Evolutionary conservation across 2,329 filamentous ascomycete species (phyloP), one percentile per base, ranked within the genome.

Genomic region (Corynespora cassiicola): DNA sequence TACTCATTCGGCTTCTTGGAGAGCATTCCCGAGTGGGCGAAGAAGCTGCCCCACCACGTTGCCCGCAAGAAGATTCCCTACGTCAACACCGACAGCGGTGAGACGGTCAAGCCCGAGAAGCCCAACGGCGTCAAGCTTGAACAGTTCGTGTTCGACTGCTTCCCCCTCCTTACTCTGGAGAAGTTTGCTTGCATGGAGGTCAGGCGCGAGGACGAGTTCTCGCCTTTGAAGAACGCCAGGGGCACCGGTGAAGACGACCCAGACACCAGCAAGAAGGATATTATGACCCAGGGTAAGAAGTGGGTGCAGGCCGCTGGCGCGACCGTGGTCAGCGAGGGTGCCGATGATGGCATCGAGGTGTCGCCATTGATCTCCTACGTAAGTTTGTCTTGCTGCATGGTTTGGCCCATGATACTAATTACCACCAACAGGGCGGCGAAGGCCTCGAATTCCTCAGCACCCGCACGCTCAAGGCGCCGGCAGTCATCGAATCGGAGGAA

Each of bases 81-180:
- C 66, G 80, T 89, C 52, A 84, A 96, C 66, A 79, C 85, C 10
- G 77, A 86, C 65, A 86, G 80, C 20, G 91, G 90, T 49, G 85
- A 89, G 68, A 82, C 82, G 1, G 77, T 96, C 70, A 96, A 96
- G 80, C 90, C 92, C 3, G 85, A 90, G 69, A 94, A 90, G 75
- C 90, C 94, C 51, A 99, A 99, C 65, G 94, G 94, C 54, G 91
- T 99, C 80, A 99, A 99, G 79, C 82, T 99, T 24, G 94, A 99
- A 79, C 94, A 97, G 73, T 99, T 97, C 61, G 91, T 99, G 45
- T 99, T 99, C 66, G 94, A 99, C 67, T 94, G 95, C 64, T 99
- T 99, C 79, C 91, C 92, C 45, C 81, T 92, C 77, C 77, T 95
- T 35, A 75, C 85, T 12, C 82, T 99, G 50, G 80, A 85, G 53